Conservation (phyloP, 2,329 filamentous ascomycete species). For the Pseudocercospora macadamiae region DNA sequence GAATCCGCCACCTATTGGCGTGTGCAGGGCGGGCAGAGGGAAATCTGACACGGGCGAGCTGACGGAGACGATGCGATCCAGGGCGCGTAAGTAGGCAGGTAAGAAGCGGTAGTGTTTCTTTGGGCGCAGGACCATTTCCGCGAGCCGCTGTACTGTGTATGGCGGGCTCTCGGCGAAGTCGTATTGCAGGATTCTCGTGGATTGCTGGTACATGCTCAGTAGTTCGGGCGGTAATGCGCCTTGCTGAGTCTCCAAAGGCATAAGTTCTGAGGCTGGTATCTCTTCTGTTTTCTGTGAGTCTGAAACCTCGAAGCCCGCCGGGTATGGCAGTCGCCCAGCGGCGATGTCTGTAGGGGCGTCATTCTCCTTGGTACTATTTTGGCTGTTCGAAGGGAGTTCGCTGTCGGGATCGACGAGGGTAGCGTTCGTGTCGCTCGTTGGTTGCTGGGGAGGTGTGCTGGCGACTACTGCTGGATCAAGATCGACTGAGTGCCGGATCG, state of each 20-base stretch:
- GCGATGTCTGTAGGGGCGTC: constrained; percentile 48
- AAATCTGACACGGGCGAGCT: constrained; percentile 80
- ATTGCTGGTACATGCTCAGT: constrained; percentile 53
- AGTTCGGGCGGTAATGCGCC: constrained; percentile 66
- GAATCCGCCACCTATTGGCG: constrained; percentile 49
- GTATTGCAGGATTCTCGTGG: constrained; percentile 33
- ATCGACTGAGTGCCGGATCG: constrained; percentile 31
- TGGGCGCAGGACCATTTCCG: constrained; percentile 80
- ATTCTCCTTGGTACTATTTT: constrained; percentile 72
- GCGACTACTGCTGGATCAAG: constrained; percentile 39
- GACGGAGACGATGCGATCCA: constrained; percentile 88
- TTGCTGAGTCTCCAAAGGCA: constrained; percentile 16
- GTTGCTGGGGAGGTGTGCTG: constrained; percentile 38
- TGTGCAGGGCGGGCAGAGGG: constrained; percentile 68
- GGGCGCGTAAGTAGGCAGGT: constrained; percentile 82
- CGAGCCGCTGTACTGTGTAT: constrained; percentile 88
- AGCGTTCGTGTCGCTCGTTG: constrained; percentile 34
- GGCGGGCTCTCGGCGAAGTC: constrained; percentile 77
- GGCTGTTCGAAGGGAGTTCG: constrained; percentile 38
- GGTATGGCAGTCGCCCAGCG: constrained; percentile 37
- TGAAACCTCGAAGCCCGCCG: constrained; percentile 42
- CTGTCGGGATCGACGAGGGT: constrained; percentile 18
- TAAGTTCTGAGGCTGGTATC: constrained; percentile 16
- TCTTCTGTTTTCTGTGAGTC: constrained; percentile 32
- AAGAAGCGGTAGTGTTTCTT: constrained; percentile 79